Evolutionary conservation across 768 basidiomycete species (phyloP).

Genomic region (Tulasnella sp.): DNA sequence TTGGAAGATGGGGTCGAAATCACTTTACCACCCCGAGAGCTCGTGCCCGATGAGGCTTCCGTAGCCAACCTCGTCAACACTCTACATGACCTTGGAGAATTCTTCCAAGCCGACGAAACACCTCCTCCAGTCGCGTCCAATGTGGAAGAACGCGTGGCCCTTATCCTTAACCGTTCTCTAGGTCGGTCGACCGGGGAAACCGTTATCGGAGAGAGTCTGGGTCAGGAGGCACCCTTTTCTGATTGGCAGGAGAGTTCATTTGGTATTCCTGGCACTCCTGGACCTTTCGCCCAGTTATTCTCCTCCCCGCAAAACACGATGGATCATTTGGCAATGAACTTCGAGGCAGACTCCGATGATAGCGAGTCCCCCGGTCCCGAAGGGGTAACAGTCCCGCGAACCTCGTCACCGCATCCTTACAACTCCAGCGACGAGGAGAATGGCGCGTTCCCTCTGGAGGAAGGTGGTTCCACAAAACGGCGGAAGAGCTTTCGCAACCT

Average conservation of each 20-base stretch:
- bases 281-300: slow-evolving; percentile 20
- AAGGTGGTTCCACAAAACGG: slow-evolving; percentile 3
- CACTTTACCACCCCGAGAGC: slow-evolving; percentile 32
- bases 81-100: slow-evolving; percentile 38
- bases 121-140: slow-evolving; percentile 17
- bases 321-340: slow-evolving; percentile 18
- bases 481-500: slow-evolving; percentile 14
- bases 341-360: slow-evolving; percentile 24
- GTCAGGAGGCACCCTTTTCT: not conserved
- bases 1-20: slow-evolving; percentile 6
- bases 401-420: slow-evolving; percentile 6
- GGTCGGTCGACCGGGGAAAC: slow-evolving; percentile 19
- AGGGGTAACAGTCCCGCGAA: not conserved
- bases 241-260: slow-evolving; percentile 11
- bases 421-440: slow-evolving; percentile 22
- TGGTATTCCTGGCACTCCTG: slow-evolving; percentile 15
- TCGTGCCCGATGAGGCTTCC: slow-evolving; percentile 36
- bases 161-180: slow-evolving; percentile 31
- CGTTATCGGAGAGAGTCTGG: not conserved
- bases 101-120: slow-evolving; percentile 38
- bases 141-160: slow-evolving; percentile 30
- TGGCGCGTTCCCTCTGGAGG: slow-evolving; percentile 21
- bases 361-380: not conserved
- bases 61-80: slow-evolving; percentile 59
- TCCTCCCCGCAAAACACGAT: slow-evolving; percentile 20